Evolutionary conservation across 768 basidiomycete species (phyloP).

Genomic region (Termitomyces sp.): DNA sequence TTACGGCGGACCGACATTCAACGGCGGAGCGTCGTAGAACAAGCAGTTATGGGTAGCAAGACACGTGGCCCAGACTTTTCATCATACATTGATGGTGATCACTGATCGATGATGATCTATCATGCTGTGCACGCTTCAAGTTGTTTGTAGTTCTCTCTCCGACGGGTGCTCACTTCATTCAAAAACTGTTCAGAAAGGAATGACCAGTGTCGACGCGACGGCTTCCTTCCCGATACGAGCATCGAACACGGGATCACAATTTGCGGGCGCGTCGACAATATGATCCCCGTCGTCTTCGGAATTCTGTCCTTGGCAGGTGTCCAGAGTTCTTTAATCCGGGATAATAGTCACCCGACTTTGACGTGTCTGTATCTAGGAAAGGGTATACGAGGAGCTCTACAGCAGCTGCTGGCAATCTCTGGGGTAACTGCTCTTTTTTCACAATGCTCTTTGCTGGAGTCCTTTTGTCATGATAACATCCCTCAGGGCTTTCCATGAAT

Average conservation of each 20-base stretch:
- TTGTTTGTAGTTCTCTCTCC: too few relatives aligned
- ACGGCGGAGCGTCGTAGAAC: conserved; percentile 7
- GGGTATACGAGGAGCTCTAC: background rate
- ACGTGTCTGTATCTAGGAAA: background rate
- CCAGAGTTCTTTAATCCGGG: background rate
- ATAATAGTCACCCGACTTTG: background rate
- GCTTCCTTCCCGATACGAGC: background rate
- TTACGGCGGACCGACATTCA: conserved; percentile 28
- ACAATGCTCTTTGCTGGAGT: too few relatives aligned
- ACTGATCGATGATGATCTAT: background rate
- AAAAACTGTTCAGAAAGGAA: background rate
- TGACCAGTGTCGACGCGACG: background rate
- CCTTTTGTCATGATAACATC: background rate
- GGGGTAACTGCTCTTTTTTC: background rate
- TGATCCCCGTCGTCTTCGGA: background rate
- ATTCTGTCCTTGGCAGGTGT: background rate
- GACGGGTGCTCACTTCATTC: too few relatives aligned
- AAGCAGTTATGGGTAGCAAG: background rate
- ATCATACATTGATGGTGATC: background rate
- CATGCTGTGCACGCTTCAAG: background rate
- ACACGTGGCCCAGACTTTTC: conserved; percentile 5
- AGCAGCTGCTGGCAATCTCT: background rate
- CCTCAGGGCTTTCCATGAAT: background rate
- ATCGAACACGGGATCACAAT: background rate
- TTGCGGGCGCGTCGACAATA: background rate